Conservation (phyloP, 768 basidiomycete genomes). For the Inosperma sp. region DNA sequence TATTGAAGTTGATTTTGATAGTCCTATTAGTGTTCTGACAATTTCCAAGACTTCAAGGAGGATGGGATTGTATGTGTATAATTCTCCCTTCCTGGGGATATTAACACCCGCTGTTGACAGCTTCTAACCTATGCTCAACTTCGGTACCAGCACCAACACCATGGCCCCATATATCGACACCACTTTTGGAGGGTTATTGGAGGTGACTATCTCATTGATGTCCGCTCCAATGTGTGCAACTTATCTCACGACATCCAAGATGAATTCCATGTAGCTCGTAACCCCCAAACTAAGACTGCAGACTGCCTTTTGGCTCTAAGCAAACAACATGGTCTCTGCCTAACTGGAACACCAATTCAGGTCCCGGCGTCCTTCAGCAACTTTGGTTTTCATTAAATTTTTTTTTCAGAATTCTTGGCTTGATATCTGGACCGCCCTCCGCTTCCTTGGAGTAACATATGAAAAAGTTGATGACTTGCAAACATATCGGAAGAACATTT, state of each 20-base stretch:
- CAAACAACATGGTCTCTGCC: conserved; percentile 11
- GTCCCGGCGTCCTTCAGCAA: not conserved
- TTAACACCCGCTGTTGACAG: not conserved
- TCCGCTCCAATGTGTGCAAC: not conserved
- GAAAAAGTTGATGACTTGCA: conserved; percentile 4
- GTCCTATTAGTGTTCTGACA: not conserved
- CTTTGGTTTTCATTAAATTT: not conserved
- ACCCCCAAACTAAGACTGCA: conserved; percentile 9
- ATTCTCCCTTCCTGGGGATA: not conserved
- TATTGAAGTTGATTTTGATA: not conserved
- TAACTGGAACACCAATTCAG: conserved; percentile 14
- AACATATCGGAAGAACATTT: no score
- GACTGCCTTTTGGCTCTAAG: conserved; percentile 7
- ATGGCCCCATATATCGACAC: no score
- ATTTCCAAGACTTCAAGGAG: not conserved
- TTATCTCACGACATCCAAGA: conserved; percentile 4
- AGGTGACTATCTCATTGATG: no score
- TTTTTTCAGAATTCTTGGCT: conserved; percentile 8
- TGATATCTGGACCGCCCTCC: conserved; percentile 7
- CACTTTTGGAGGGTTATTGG: no score
- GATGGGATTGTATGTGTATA: not conserved
- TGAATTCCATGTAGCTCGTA: conserved; percentile 11
- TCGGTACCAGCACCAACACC: conserved; percentile 1
- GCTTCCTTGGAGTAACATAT: conserved; percentile 7
- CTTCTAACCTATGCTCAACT: not conserved